Conservation (phyloP, 192 early-diverging fungal genomes). For the Gorgonomyces haynaldii region DNA sequence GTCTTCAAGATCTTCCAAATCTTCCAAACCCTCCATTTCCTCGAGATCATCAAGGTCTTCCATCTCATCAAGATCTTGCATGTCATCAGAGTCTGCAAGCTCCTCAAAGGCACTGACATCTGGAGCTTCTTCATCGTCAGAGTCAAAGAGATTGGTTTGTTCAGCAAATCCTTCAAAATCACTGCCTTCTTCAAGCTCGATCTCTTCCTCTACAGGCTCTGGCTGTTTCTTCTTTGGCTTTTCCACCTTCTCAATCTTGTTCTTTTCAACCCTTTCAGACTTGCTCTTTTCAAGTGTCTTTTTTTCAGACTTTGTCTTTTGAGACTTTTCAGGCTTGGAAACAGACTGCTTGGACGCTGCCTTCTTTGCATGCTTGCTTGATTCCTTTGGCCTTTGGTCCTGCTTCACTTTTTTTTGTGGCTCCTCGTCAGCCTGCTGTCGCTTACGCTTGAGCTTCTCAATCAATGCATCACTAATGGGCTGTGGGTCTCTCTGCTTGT, state of each 20-base stretch:
- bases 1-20: constrained; percentile 1
- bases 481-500: constrained; percentile 28
- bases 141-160: background rate
- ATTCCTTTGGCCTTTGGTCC: constrained; percentile 1
- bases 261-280: constrained; percentile 10
- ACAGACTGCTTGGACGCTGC: constrained; percentile 7
- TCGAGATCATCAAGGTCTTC: background rate
- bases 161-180: background rate
- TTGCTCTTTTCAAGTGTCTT: no score
- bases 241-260: constrained; percentile 9
- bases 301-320: background rate
- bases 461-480: constrained; percentile 21
- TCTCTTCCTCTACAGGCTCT: constrained; percentile 1
- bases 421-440: background rate
- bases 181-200: background rate
- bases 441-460: constrained; percentile 8
- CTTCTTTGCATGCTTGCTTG: background rate
- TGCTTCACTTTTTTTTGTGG: background rate
- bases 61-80: background rate
- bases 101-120: no score
- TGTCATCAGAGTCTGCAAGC: no score
- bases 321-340: constrained; percentile 4
- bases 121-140: background rate
- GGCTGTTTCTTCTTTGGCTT: background rate
- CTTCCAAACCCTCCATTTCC: constrained; percentile 4